Conservation (phyloP, 192 early-diverging fungal genomes). For the Coemansia sp. region DNA sequence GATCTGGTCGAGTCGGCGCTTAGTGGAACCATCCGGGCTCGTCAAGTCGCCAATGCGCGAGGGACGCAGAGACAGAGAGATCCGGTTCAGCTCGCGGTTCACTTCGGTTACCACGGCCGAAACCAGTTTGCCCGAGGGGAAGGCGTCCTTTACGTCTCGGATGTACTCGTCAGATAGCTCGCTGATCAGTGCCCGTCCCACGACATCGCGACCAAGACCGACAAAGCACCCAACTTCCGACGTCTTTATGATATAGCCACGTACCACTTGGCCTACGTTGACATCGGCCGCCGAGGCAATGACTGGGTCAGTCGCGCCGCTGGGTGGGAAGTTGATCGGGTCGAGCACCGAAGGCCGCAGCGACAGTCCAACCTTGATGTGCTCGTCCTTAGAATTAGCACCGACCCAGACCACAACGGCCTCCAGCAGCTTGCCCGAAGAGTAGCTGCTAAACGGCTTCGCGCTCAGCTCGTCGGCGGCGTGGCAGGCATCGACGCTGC, state of each 20-base stretch:
- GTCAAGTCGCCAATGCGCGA: conserved; percentile 47
- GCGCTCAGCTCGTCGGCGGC: conserved; percentile 51
- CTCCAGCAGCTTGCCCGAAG: conserved; percentile 22
- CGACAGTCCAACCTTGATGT: conserved; percentile 62
- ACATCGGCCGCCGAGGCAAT: conserved; percentile 58
- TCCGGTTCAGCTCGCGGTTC: conserved; percentile 56
- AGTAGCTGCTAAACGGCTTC: conserved; percentile 26
- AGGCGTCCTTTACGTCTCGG: conserved; percentile 77
- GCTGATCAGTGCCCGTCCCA: conserved; percentile 80
- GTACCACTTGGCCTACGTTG: conserved; percentile 62
- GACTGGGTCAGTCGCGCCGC: conserved; percentile 49
- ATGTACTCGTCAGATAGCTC: conserved; percentile 84
- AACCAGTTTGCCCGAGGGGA: conserved; percentile 74
- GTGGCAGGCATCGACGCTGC: conserved; percentile 64
- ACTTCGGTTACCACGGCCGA: conserved; percentile 66
- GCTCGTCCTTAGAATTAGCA: conserved; percentile 18
- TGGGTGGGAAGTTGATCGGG: conserved; percentile 26
- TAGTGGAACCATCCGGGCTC: conserved; percentile 19
- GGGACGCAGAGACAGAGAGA: conserved; percentile 74
- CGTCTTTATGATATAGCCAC: conserved; percentile 72
- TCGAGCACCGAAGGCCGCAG: conserved; percentile 58
- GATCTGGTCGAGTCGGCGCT: conserved; percentile 61
- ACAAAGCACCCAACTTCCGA: conserved; percentile 77
- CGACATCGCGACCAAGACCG: conserved; percentile 58
- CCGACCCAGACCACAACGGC: conserved; percentile 6